Base-by-base conservation (phyloP, 768 basidiomycete genomes). In the Dioszegia hungarica region DNA sequence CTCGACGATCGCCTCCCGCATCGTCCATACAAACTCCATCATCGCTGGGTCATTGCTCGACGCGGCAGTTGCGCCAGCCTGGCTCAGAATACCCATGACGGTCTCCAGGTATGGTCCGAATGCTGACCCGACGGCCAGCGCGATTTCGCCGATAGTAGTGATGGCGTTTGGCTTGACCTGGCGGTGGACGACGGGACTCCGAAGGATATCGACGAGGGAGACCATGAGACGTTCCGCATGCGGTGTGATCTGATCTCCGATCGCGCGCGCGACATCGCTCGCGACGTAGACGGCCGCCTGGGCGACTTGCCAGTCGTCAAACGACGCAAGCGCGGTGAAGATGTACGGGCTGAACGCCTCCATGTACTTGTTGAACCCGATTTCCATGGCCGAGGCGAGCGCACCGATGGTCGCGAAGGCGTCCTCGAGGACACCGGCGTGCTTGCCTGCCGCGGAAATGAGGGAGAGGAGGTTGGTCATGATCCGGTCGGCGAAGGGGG, bases 111-210 rank as follows among this genome's bases (percentile, higher is more conserved):
- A 99, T 0, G 90, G 91, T 67, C 88, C 87, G 76, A 97, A 99
- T 6, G 80, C 79, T 12, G 84, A 79, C 1, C 90, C 90, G 60
- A 97, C 86, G 0, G 95, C 92, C 10, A 98, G 81, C 9, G 93
- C 94, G 63, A 99, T 87, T 71, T 99, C 95, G 20, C 94, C 95
- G 68, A 99, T 97, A 77, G 90, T 91, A 12, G 89, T 86, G 58
- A 98, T 77, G 68, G 98, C 89, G n/a, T 88, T 86, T 37, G 97
- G 93, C 81, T 99, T 99, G 74, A 97, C 95, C 62, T 88, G 88
- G 44, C 94, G 83, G 70, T 90, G 89, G 55, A 99, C 80, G 22
- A 91, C 85, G 0, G 92, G 86, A 64, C 88, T 90, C 75, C 90
- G 88, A 34, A 99, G 80, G 67, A 94, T 90, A 75, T 92, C 89